Evolutionary conservation across 148 eudicot species (phyloP), one percentile per base, ranked within the genome.

Genomic region (Selenicereus undatus): DNA sequence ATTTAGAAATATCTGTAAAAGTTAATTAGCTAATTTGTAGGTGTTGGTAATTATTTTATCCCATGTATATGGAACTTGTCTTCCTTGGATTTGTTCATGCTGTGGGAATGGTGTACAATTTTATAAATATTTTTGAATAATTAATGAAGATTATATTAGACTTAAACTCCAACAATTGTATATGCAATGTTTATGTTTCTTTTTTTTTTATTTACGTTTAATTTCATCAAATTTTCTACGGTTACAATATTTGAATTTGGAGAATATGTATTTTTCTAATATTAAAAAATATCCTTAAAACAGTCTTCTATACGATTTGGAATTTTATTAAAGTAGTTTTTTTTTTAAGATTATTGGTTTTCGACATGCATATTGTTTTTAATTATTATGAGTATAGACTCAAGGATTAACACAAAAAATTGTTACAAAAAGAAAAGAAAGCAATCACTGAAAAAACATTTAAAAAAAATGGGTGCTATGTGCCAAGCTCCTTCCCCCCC

Each of bases 11-110:
- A 64, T 24, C 2, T 64, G 68, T 64, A 64, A 64, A 64, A 64
- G n/a, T 17, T 66, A 27, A 66, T 27, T 66, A 66, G 71, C 71
- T 27, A 66, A 66, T 66, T 66, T 66, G 16, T 66, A 66, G 71
- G 71, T 56, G 4, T 56, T 56, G 62, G 5, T 56, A 56, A 52
- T 52, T 20, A 20, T 56, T 11, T 56, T 48, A 56, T 16, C 62
- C 62, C 22, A 56, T 56, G 62, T 14, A 56, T 16, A 56, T 56
- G 71, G 71, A 66, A 27, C 30, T 24, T 27, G 11, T 66, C 71
- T 27, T 11, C 17, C 71, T 26, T 66, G 62, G n/a, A 56, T 56
- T 20, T 56, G 62, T 56, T 56, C 62, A 56, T 56, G 16, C 14
- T 56, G 62, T 66, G 71, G 30, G 35, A 66, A 17, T 1, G 35